These are phyloP conservation scores for Boletus sp. DNA, from an alignment of 768 basidiomycete species.

Conservation along the genomic window DNA sequence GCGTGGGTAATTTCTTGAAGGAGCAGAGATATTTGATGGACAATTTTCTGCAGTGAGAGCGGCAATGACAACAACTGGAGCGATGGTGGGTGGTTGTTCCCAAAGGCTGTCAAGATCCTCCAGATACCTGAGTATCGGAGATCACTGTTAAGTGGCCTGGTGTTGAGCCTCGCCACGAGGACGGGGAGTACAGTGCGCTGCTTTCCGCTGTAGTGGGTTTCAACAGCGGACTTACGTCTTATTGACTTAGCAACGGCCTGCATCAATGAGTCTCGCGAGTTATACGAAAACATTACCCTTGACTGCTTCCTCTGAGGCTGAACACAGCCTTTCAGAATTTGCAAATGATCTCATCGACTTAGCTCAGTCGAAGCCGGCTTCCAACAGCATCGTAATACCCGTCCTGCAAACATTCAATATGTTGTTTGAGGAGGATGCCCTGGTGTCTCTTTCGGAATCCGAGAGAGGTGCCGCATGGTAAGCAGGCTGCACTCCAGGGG, in stretches of 20 bases:
- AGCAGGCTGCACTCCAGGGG: slow-evolving; percentile 24
- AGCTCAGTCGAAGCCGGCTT: slow-evolving; percentile 49
- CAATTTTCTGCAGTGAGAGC: slow-evolving; percentile 28
- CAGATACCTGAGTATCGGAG: slow-evolving; percentile 59
- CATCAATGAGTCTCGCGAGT: slow-evolving; percentile 54
- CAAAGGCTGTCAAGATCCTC: slow-evolving; percentile 64
- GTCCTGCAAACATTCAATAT: slow-evolving; percentile 72
- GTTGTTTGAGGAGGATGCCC: slow-evolving; percentile 64
- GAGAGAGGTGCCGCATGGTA: slow-evolving; percentile 52
- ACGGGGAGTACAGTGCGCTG: slow-evolving; percentile 78
- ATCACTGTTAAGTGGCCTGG: slow-evolving; percentile 62
- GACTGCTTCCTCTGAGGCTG: slow-evolving; percentile 19
- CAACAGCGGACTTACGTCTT: slow-evolving; percentile 14
- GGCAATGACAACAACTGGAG: slow-evolving; percentile 52
- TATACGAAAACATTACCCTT: slow-evolving; percentile 57
- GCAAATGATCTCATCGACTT: slow-evolving; percentile 55
- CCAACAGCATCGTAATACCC: slow-evolving; percentile 79
- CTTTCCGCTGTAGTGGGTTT: slow-evolving; percentile 3
- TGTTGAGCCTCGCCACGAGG: slow-evolving; percentile 78
- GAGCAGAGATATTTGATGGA: slow-evolving; percentile 1
- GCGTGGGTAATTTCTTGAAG: slow-evolving; percentile 35
- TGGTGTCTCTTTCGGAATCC: slow-evolving; percentile 47
- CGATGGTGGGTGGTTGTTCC: slow-evolving; percentile 72
- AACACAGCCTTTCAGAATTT: slow-evolving; percentile 51
- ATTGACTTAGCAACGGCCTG: slow-evolving; percentile 60